phyloP scores from a whole-genome alignment of 768 basidiomycete genomes.

The Panaeolus cyanescens region DNA sequence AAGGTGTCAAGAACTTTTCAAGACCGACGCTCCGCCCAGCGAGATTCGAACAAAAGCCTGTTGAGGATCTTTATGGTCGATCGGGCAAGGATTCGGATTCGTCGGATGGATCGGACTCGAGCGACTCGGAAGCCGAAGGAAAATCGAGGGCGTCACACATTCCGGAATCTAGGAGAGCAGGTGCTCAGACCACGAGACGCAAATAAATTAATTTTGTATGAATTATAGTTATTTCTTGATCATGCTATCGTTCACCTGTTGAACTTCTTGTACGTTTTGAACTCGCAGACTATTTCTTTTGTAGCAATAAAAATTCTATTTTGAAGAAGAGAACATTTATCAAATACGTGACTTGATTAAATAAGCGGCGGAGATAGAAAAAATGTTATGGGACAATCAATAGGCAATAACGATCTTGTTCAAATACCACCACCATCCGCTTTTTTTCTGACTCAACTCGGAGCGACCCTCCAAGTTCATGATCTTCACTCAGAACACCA shows the following conservation, averaged over 20 bases:
- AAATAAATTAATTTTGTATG: constrained; percentile 7
- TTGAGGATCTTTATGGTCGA: constrained; percentile 39
- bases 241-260: constrained; percentile 6
- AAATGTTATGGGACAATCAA: constrained; percentile 3
- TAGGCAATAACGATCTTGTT: constrained; percentile 6
- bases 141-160: constrained; percentile 52
- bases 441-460: constrained; percentile 17
- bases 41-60: constrained; percentile 25
- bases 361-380: constrained; percentile 17
- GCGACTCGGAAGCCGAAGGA: constrained; percentile 45
- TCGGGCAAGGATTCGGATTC: constrained; percentile 31
- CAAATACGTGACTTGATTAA: constrained; percentile 15
- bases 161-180: constrained; percentile 58
- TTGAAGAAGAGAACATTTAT: neutral
- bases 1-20: constrained; percentile 38
- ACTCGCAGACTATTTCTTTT: neutral
- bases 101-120: constrained; percentile 41
- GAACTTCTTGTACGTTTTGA: constrained; percentile 15
- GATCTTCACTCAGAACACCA: constrained; percentile 85
- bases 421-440: constrained; percentile 14
- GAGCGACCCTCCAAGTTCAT: constrained; percentile 46
- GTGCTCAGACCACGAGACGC: constrained; percentile 23
- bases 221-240: constrained; percentile 10
- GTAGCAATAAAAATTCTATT: neutral
- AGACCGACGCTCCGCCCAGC: constrained; percentile 32